Evolutionary conservation across 1,284 basidiomycete genomes (phyloP), one percentile per base, ranked within the genome.

Genomic region (Bjerkandera adusta): DNA sequence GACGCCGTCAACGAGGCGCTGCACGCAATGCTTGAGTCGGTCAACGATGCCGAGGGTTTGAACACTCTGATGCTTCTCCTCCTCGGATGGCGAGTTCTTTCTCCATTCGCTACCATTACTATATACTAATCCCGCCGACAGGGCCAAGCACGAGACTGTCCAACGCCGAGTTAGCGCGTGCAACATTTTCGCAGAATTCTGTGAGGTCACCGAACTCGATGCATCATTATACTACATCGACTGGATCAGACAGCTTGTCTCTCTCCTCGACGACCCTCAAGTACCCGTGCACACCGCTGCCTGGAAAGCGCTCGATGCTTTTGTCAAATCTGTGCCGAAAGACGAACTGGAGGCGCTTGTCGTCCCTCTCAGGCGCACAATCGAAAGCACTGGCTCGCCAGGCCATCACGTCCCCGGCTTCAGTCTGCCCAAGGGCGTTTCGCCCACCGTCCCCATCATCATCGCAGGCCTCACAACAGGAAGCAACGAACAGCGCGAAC

Each of bases 191-290:
- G 73, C 80, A 4, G 72, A 78, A 1, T 92, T 97, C 71, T 96
- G 91, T 62, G 81, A 91, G 58, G 84, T 81, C 44, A 87, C 87
- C 4, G 77, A 85, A 36, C 69, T 90, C 33, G 93, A 97, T 61
- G 77, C 81, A 0, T 83, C 87, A 0, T 65, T 92, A 13, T 99
- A 98, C 66, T 82, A 89, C 13, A 74, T 94, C 47, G 94, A 98
- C 66, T 98, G 95, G 93, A 81, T 99, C 49, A 85, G 95, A n/a
- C 91, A 94, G 57, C 77, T 99, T 12, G 74, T 99, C 3, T 81
- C 91, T 0, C 70, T 92, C 3, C 75, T 97, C 50, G 95, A 96
- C 57, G 96, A 98, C 61, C 68, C 72, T 5, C 77, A 85, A 51
- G 72, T 81, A 1, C 64, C 71, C 0, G 92, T 98, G 4, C 85